Base-by-base conservation (phyloP, 1,139 yeast species). In the Pichia sp. region DNA sequence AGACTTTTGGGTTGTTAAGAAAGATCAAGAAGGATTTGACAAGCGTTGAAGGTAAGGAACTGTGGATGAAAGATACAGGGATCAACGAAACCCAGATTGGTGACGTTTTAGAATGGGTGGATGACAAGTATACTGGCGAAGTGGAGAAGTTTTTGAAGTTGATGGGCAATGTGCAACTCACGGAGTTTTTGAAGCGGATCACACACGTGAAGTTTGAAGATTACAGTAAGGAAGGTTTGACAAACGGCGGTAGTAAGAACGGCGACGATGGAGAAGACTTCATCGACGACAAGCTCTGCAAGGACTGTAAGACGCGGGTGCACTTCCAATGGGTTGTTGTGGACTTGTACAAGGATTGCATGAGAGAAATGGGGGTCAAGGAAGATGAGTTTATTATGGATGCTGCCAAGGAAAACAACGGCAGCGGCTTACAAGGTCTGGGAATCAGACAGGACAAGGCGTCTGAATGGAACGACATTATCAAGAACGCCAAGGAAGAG, bases 251-350 rank as follows among this genome's bases (percentile, higher is more conserved):
- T n/a, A n/a, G n/a, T n/a, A n/a, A n/a, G n/a, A n/a, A n/a, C n/a
- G n/a, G n/a, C 6, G 42, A 32, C 4, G 38, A 42, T 3, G 46
- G 44, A 12, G 46, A 35, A 8, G 43, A 34, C 17, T 54, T 55
- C 9, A 53, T 53, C 10, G 68, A 64, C 17, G 67, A 65, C 37
- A 56, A 55, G 14, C 51, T 65, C 11, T 66, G 69, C 42, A 42
- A 46, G 32, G 62, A 56, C 42, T 66, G 69, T 45, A 63, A 61
- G 46, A 56, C 68, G 2, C 52, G 56, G 38, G 64, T 65, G 31
- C 63, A 62, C 46, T 64, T 63, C 42, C 53, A 58, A 42, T 66
- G 69, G 69, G 46, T 63, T 11, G 61, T 62, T 36, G 46, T 63
- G 20, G 63, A 62, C 44, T 37, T 55, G 28, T 50, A 61, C 45